Evolutionary conservation across 1,284 basidiomycete species (phyloP).

Genomic region (Salmacisia buchloeana): DNA sequence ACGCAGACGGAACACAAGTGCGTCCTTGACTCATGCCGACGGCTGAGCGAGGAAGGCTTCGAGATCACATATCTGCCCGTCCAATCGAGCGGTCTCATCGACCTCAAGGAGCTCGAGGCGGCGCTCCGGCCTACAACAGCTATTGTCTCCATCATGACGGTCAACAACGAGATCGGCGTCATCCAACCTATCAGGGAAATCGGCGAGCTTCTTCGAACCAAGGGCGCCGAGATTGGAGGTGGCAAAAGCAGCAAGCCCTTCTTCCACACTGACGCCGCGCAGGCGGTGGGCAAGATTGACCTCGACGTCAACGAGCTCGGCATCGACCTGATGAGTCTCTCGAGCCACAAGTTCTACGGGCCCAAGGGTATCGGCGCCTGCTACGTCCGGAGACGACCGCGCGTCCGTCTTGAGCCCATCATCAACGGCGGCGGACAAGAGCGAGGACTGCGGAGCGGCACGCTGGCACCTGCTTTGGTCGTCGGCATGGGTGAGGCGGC

Average conservation of each 20-base stretch:
- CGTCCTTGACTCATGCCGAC: slow-evolving; percentile 94
- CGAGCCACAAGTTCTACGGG: slow-evolving; percentile 96
- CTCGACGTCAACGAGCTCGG: slow-evolving; percentile 88
- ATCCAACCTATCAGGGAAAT: slow-evolving; percentile 97
- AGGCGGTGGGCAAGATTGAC: slow-evolving; percentile 67
- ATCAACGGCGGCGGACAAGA: slow-evolving; percentile 96
- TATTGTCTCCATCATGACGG: slow-evolving; percentile 91
- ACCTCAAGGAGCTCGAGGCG: slow-evolving; percentile 67
- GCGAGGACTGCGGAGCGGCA: slow-evolving; percentile 87
- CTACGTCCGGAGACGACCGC: slow-evolving; percentile 85
- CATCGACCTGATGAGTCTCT: slow-evolving; percentile 91
- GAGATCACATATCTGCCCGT: slow-evolving; percentile 97
- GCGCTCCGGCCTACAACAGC: slow-evolving; percentile 78
- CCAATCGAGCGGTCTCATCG: slow-evolving; percentile 75
- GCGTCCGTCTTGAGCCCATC: slow-evolving; percentile 90
- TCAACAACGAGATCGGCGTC: slow-evolving; percentile 99
- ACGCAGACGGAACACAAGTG: slow-evolving; percentile 84
- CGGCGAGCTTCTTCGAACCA: slow-evolving; percentile 64
- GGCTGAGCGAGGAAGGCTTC: slow-evolving; percentile 91
- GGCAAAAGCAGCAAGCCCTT: slow-evolving; percentile 62
- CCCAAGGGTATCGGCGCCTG: slow-evolving; percentile 94
- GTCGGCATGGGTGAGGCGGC: slow-evolving; percentile 95
- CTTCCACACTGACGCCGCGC: slow-evolving; percentile 97
- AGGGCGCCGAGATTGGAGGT: slow-evolving; percentile 60
- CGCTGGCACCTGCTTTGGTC: slow-evolving; percentile 78